Evolutionary conservation across 163 green algal genomes (phyloP).

Genomic region (Scenedesmus sp.): DNA sequence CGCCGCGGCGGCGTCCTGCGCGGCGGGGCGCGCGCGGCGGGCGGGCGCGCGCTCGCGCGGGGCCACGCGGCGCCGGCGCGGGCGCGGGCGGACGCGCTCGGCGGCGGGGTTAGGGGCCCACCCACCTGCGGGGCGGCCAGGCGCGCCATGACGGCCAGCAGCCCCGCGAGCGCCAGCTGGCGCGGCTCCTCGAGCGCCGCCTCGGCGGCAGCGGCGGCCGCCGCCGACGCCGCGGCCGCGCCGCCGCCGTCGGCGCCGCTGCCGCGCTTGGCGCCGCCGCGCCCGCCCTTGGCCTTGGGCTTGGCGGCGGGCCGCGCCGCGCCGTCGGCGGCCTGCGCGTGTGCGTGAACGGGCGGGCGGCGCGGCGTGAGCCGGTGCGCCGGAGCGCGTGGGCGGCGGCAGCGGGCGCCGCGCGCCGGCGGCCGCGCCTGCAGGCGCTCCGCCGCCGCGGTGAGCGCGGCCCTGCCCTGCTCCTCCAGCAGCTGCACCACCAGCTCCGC

Average conservation of each 20-base stretch:
- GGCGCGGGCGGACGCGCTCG: no score
- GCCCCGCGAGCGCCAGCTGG: slow-evolving; percentile 25
- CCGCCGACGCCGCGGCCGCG: background rate
- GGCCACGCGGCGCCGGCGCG: no score
- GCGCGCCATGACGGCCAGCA: slow-evolving; percentile 38
- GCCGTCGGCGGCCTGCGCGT: background rate
- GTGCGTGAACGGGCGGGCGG: no score
- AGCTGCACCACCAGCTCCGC: slow-evolving; percentile 73
- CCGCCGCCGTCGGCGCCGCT: background rate
- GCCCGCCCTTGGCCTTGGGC: slow-evolving; percentile 7
- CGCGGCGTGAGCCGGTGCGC: no score
- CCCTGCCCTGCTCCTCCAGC: slow-evolving; percentile 65
- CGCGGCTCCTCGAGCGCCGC: background rate
- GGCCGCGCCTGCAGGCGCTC: background rate
- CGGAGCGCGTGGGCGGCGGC: no score
- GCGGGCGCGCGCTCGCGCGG: no score
- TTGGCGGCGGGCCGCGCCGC: background rate
- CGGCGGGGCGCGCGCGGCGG: no score
- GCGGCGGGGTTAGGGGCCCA: no score
- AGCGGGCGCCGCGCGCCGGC: background rate
- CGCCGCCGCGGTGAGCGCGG: slow-evolving; percentile 15
- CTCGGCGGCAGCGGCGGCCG: slow-evolving; percentile 25
- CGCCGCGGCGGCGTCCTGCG: no score
- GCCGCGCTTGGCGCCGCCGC: background rate
- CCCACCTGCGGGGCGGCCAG: slow-evolving; percentile 12